Base-by-base conservation (phyloP, 208 protist species). In the Phytomonas francai region DNA sequence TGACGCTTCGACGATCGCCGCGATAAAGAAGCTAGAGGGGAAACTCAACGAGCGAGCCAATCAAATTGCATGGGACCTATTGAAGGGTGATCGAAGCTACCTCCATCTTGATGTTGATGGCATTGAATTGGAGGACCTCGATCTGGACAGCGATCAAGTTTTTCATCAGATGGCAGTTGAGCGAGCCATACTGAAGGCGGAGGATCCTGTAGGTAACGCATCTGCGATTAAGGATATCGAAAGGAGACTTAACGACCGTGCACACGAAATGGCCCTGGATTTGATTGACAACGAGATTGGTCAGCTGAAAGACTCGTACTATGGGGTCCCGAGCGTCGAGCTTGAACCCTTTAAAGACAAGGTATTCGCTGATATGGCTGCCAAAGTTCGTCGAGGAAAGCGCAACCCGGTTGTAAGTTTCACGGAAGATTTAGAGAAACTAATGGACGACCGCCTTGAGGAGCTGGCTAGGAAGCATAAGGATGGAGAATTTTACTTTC, bases 91-190 rank as follows among this genome's bases (percentile, higher is more conserved):
- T 64, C 78, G 80, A 51, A 36, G 42, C 57, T 91, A 81, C 65
- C 75, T 94, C 11, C 81, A 94, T 27, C 74, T 49, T 19, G 63
- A 74, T 11, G 83, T 84, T 63, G 74, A 89, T 60, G 86, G 86
- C 12, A 85, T 95, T 27, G 75, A 77, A 8, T 73, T 89, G 11
- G 54, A 51, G 12, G 72, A 84, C 33, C 71, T 95, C 33, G 85
- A 87, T 30, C 72, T 93, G 11, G 77, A 84, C 68, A 83, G 33
- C 16, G 89, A 95, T 67, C 60, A 73, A 29, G 64, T 81, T 65
- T 93, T 95, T 77, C 83, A 72, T 57, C 39, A 70, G 56, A 69
- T 93, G 65, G 83, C 91, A 74, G 71, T 73, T 19, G 74, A 91
- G 68, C 74, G 85, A 34, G 84, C 78, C 1, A 83, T 79, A 59